Conservation (phyloP, 176 grass and related monocot species). For the Oryza punctata region DNA sequence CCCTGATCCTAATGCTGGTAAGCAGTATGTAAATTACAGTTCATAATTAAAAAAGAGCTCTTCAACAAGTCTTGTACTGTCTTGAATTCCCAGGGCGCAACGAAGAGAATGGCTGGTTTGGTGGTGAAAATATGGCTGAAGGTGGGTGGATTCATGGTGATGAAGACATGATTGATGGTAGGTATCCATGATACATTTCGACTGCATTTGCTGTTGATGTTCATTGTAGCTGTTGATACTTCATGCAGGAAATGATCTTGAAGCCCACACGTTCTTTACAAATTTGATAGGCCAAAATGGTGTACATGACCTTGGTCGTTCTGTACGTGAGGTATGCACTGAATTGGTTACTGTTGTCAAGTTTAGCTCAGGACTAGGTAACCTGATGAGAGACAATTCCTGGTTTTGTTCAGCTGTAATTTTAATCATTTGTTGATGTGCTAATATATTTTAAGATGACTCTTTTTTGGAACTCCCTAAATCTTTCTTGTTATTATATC, state of each 20-base stretch:
- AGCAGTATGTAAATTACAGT: not conserved
- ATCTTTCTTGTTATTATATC: not conserved
- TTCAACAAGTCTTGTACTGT: slow-evolving; percentile 18
- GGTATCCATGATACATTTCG: not conserved
- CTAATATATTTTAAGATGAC: not conserved
- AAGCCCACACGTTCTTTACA: slow-evolving; percentile 16
- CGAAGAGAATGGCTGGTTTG: slow-evolving; percentile 66
- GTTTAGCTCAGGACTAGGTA: not conserved
- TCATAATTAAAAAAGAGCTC: slow-evolving; percentile 10
- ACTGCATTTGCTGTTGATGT: slow-evolving; percentile 15
- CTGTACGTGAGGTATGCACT: slow-evolving; percentile 62
- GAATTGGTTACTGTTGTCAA: not conserved
- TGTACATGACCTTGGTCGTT: slow-evolving; percentile 51
- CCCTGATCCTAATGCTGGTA: slow-evolving; percentile 88
- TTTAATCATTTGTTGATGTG: not conserved
- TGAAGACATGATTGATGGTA: slow-evolving; percentile 69
- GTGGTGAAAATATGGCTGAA: slow-evolving; percentile 51
- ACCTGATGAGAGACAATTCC: not conserved
- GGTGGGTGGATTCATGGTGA: slow-evolving; percentile 62
- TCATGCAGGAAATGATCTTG: slow-evolving; percentile 50
- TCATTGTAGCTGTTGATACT: slow-evolving; percentile 9
- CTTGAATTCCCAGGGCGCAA: slow-evolving; percentile 49
- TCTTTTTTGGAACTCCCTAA: not conserved
- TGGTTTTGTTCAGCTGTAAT: not conserved
- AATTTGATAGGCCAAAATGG: slow-evolving; percentile 83